phyloP scores from a whole-genome alignment of 352 stramenopile genomes.

The Pythium dissotocum region DNA sequence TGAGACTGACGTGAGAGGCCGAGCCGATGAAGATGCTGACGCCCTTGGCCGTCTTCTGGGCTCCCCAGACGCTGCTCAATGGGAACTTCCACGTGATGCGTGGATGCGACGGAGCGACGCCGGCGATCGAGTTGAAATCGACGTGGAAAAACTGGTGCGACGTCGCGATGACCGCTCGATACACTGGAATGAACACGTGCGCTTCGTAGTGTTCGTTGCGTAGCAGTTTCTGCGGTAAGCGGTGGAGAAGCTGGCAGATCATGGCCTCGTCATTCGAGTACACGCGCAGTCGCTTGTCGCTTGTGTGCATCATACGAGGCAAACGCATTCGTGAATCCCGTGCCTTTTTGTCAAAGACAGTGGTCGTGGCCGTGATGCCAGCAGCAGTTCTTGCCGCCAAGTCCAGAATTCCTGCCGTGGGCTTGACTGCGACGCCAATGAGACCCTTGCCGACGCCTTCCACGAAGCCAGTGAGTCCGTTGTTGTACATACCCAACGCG shows the following conservation, averaged over 20 bases:
- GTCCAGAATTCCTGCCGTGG: conserved; percentile 84
- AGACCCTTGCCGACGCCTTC: conserved; percentile 88
- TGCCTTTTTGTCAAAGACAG: conserved; percentile 78
- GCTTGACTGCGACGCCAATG: conserved; percentile 88
- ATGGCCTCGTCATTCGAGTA: conserved; percentile 75
- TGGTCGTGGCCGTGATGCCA: conserved; percentile 84
- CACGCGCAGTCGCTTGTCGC: conserved; percentile 75
- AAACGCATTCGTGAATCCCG: conserved; percentile 63
- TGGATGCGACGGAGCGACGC: conserved; percentile 30
- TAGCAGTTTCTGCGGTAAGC: conserved; percentile 54
- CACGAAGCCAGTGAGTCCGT: conserved; percentile 88
- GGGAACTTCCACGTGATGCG: conserved; percentile 53
- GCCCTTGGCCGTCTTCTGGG: conserved; percentile 42
- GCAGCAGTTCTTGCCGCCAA: conserved; percentile 74
- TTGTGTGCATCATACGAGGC: conserved; percentile 76
- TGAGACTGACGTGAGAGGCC: conserved; percentile 36
- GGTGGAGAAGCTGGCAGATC: conserved; percentile 61
- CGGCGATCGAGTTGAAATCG: conserved; percentile 38
- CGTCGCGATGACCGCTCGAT: conserved; percentile 68
- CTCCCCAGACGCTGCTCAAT: conserved; percentile 44
- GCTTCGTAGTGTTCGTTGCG: conserved; percentile 79
- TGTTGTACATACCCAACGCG: conserved; percentile 86
- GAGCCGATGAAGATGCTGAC: conserved; percentile 52
- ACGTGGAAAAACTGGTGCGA: conserved; percentile 74
- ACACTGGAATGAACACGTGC: conserved; percentile 68